Base-by-base conservation (phyloP, 2,329 filamentous ascomycete genomes). In the Penicillium sp. region DNA sequence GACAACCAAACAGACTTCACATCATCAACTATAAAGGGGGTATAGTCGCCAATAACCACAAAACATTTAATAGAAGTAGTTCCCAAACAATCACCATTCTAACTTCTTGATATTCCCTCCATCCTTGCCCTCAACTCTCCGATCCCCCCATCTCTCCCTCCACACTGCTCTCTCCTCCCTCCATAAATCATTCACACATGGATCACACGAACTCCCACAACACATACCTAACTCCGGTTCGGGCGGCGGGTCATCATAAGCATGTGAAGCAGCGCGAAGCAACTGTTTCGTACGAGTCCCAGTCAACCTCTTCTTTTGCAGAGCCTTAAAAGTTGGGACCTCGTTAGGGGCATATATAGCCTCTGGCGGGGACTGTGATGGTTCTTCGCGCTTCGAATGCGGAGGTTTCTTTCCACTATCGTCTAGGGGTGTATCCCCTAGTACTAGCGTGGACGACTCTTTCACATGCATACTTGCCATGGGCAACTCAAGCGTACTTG, bases 161-260 rank as follows among this genome's bases (percentile, higher is more conserved):
- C 60, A 63, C 32, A 55, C 50, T 7, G 45, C 48, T 43, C 59
- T 38, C 42, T 63, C 60, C 46, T 63, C 56, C 32, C 43, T 49
- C 59, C 59, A 63, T 2, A 63, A 32, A 50, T 61, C 57, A 41
- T 45, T 61, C 25, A 63, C 60, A 30, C 60, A 63, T 4, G 60
- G 60, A 43, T 62, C 59, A 36, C 60, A 63, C 31, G 60, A 60
- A 22, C 60, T 62, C 17, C 60, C 60, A 47, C 60, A 63, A n/a
- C 60, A 63, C 9, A 51, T 47, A 1, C 60, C 60, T 10, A 61
- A 39, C 2, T 50, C 59, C 10, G 59, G 59, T 9, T 51, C 54
- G 4, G 59, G 59, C 3, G 60, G 60, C 2, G 60, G 59, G 38
- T 62, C 56, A 37, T 63, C 45, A 25, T 52, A 37, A 1, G 30